Percentiles rank a stretch among this genome's conserved stretches.
phyloP scores from a whole-genome alignment of 1,139 yeast genomes.

The Pichia sp. region DNA sequence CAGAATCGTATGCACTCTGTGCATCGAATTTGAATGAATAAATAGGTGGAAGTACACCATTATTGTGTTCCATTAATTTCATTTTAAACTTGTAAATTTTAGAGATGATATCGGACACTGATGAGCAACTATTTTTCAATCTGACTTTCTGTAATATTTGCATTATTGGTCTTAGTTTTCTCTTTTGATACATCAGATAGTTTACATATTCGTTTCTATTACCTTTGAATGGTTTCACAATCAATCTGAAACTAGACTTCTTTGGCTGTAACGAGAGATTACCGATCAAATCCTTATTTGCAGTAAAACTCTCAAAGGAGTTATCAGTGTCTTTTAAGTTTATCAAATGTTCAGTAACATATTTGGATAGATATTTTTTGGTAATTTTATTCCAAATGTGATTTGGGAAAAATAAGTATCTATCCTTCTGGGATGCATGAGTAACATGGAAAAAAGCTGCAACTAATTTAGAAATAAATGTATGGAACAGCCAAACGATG shows the following conservation, averaged over 20 bases:
- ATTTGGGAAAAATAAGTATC: slow-evolving; percentile 55
- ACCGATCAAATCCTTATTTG: slow-evolving; percentile 28
- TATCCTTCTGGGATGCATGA: slow-evolving; percentile 44
- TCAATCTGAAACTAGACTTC: slow-evolving; percentile 51
- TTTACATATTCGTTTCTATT: slow-evolving; percentile 28
- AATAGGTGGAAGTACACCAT: slow-evolving; percentile 36
- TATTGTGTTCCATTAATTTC: slow-evolving; percentile 23
- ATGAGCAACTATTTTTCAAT: slow-evolving; percentile 23
- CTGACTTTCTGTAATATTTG: slow-evolving; percentile 21
- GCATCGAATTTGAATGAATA: slow-evolving; percentile 74
- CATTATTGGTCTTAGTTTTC: slow-evolving; percentile 39
- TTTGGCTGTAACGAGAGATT: slow-evolving; percentile 52
- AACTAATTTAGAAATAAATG: slow-evolving; percentile 48
- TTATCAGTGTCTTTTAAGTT: slow-evolving; percentile 23
- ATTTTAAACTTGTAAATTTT: slow-evolving; percentile 34
- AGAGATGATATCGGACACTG: slow-evolving; percentile 36
- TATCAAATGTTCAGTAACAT: slow-evolving; percentile 36
- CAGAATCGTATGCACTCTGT: slow-evolving; percentile 73
- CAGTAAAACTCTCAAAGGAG: slow-evolving; percentile 20
- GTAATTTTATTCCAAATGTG: slow-evolving; percentile 54
- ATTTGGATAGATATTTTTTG: slow-evolving; percentile 40
- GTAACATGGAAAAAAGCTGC: slow-evolving; percentile 67
- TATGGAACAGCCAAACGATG: slow-evolving; percentile 57
- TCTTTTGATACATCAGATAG: slow-evolving; percentile 31
- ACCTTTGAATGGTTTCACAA: slow-evolving; percentile 51